Percentiles rank a stretch among this genome's conserved stretches.
phyloP scores from a whole-genome alignment of 148 eudicot genomes.

The Agrostemma githago region DNA sequence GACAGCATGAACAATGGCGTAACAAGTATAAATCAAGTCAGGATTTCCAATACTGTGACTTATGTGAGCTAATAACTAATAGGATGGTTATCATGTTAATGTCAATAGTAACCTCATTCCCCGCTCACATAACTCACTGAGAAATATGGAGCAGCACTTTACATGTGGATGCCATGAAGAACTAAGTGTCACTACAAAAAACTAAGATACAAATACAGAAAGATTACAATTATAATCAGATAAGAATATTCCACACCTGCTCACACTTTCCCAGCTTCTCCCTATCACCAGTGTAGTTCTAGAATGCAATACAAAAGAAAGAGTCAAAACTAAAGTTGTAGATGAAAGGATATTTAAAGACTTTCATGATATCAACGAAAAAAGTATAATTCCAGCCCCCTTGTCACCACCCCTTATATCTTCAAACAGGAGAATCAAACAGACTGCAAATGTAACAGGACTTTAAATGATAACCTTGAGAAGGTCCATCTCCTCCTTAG shows the following conservation, averaged over 20 bases:
- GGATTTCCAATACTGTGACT: background rate
- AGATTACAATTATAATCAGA: background rate
- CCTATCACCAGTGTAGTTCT: slow-evolving; percentile 79
- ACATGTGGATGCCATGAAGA: background rate
- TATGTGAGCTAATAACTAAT: background rate
- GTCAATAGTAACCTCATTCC: background rate
- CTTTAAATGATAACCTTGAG: slow-evolving; percentile 51
- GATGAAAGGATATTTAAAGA: background rate
- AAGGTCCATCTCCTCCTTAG: slow-evolving; percentile 96
- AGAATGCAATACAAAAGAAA: slow-evolving; percentile 20
- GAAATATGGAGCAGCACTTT: background rate
- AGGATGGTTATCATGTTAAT: background rate
- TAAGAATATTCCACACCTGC: slow-evolving; percentile 50
- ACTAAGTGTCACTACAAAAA: background rate
- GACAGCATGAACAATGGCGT: slow-evolving; percentile 13
- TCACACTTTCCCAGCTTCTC: slow-evolving; percentile 90
- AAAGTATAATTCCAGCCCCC: background rate
- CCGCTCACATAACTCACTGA: background rate
- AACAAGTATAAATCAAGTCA: background rate
- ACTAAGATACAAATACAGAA: background rate
- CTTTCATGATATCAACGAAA: background rate
- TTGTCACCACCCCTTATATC: background rate
- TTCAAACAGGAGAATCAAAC: background rate
- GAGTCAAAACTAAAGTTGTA: slow-evolving; percentile 11
- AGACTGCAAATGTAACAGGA: slow-evolving; percentile 3